Conservation (phyloP, 768 basidiomycete genomes). For the Grammothele lineata region DNA sequence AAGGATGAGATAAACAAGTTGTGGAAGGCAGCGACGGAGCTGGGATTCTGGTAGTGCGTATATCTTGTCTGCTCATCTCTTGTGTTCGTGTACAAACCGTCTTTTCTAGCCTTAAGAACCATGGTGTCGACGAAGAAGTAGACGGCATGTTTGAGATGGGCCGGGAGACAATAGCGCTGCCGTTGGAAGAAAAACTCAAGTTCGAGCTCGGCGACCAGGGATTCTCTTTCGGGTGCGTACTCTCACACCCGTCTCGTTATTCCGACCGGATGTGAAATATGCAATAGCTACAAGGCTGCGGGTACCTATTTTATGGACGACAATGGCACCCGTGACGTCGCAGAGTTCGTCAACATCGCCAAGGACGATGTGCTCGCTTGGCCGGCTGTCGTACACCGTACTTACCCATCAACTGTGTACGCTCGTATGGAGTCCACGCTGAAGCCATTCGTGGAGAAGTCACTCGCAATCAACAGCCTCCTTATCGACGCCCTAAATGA, state of each 20-base stretch:
- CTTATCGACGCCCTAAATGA: slow-evolving; percentile 30
- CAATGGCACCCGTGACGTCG: slow-evolving; percentile 27
- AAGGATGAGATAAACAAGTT: slow-evolving; percentile 37
- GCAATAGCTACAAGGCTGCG: slow-evolving; percentile 24
- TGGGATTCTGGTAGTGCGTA: slow-evolving; percentile 54
- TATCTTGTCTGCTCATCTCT: not conserved
- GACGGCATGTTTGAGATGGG: slow-evolving; percentile 41
- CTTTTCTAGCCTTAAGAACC: slow-evolving; percentile 20
- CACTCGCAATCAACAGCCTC: slow-evolving; percentile 25
- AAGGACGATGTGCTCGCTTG: slow-evolving; percentile 34
- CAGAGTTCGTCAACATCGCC: slow-evolving; percentile 33
- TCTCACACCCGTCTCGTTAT: not conserved
- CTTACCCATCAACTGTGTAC: slow-evolving; percentile 29
- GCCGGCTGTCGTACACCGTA: slow-evolving; percentile 27
- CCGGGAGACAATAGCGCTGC: slow-evolving; percentile 34
- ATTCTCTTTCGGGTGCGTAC: slow-evolving; percentile 34
- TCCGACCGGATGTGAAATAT: not conserved
- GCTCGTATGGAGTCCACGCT: slow-evolving; percentile 26
- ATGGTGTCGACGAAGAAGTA: slow-evolving; percentile 34
- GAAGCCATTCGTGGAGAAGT: slow-evolving; percentile 25
- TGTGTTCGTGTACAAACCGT: not conserved
- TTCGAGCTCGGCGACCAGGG: slow-evolving; percentile 41
- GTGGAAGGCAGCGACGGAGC: slow-evolving; percentile 45
- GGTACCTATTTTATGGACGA: slow-evolving; percentile 32
- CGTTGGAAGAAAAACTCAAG: slow-evolving; percentile 37